Conservation (phyloP, 169 alveolate genomes). For the Eimeria zaria region DNA sequence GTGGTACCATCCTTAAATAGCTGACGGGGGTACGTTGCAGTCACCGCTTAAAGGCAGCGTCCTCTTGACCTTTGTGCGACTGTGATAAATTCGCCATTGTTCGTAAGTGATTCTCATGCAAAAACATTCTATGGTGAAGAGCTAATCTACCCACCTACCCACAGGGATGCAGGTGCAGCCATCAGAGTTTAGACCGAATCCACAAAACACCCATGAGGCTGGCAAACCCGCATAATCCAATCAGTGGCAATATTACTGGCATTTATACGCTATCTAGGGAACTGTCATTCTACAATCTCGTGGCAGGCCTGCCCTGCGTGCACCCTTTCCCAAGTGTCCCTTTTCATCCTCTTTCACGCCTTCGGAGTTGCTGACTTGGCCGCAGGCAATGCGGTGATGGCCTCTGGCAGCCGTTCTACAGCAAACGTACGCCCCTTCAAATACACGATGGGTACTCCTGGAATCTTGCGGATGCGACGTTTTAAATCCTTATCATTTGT, state of each 20-base stretch:
- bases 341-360: not conserved
- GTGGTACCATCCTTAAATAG: not conserved
- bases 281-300: not conserved
- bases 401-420: slow-evolving; percentile 98
- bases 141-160: not conserved
- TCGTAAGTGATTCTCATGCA: not conserved
- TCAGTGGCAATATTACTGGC: not conserved
- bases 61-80: not conserved
- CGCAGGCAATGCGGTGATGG: slow-evolving; percentile 87
- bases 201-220: not conserved
- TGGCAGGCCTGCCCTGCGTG: not conserved
- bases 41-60: not conserved
- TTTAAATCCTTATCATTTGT: slow-evolving; percentile 99
- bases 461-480: slow-evolving; percentile 98
- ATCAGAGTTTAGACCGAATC: too few relatives aligned
- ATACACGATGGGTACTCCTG: slow-evolving; percentile 99
- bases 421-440: slow-evolving; percentile 97
- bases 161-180: too few relatives aligned
- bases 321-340: not conserved
- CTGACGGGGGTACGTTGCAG: not conserved
- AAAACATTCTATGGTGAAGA: not conserved
- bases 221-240: not conserved
- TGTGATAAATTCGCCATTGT: not conserved
- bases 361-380: slow-evolving; percentile 59
- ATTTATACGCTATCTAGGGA: not conserved